Percentiles rank a stretch among this genome's conserved stretches.
These are phyloP conservation scores for Hyparrhenia diplandra DNA, from an alignment of 176 grass and related monocot genomes.

Conservation along the genomic window DNA sequence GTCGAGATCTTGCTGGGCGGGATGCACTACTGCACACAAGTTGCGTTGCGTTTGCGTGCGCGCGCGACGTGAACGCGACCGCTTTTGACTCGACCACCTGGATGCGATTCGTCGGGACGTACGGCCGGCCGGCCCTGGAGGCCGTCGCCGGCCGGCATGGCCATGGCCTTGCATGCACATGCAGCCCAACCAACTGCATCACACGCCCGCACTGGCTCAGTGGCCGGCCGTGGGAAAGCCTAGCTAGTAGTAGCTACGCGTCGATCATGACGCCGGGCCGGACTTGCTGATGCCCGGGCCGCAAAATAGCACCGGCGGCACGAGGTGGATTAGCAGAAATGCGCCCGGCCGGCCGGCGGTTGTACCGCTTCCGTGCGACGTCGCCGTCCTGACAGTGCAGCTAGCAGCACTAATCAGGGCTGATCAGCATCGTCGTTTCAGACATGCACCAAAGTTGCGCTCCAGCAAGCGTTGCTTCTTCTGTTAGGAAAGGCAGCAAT, in stretches of 20 bases:
- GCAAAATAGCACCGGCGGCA: no score
- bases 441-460: background rate
- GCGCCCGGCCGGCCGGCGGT: no score
- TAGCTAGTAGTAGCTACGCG: background rate
- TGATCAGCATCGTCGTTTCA: background rate
- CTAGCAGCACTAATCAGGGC: background rate
- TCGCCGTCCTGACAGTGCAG: background rate
- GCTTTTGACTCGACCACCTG: slow-evolving; percentile 4
- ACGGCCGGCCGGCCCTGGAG: background rate
- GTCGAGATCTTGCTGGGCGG: slow-evolving; percentile 7
- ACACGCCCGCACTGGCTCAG: background rate
- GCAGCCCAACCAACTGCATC: background rate
- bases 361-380: no score
- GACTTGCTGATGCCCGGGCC: no score
- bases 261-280: background rate
- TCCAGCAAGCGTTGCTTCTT: background rate
- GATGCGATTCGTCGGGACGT: background rate
- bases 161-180: background rate
- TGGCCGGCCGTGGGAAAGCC: background rate
- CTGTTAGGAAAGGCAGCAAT: background rate
- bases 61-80: background rate
- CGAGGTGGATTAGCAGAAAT: no score
- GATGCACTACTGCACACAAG: background rate
- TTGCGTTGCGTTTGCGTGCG: background rate
- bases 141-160: background rate